Conservation (phyloP, 202 grass and related monocot genomes). For the Digitaria exilis region DNA sequence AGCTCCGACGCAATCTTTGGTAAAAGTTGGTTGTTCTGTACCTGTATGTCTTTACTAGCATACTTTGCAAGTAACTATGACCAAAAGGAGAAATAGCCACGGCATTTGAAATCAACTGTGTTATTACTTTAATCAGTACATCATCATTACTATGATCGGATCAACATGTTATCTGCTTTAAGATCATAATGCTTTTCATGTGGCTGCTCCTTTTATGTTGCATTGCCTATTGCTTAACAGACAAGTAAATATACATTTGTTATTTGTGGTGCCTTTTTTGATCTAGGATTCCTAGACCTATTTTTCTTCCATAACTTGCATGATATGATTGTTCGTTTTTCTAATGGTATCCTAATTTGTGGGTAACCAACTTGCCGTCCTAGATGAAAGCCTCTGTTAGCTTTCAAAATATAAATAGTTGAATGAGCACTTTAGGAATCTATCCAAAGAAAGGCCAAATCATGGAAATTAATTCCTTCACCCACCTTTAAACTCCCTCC, state of each 20-base stretch:
- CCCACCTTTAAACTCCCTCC: constrained; percentile 38
- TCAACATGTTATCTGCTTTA: constrained; percentile 35
- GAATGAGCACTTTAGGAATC: constrained; percentile 52
- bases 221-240: constrained; percentile 51
- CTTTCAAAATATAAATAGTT: constrained; percentile 59
- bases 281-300: constrained; percentile 37
- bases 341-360: constrained; percentile 34
- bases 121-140: constrained; percentile 42
- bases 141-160: constrained; percentile 42
- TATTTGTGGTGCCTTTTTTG: constrained; percentile 24
- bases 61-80: constrained; percentile 43
- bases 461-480: constrained; percentile 48
- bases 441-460: constrained; percentile 45
- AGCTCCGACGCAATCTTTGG: constrained; percentile 26
- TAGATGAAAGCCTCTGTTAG: constrained; percentile 33
- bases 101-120: constrained; percentile 21
- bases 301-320: constrained; percentile 30
- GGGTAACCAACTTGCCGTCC: constrained; percentile 30
- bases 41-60: constrained; percentile 37
- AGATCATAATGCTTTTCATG: constrained; percentile 32
- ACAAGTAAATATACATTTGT: constrained; percentile 33
- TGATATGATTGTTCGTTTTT: constrained; percentile 43
- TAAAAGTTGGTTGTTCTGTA: constrained; percentile 39
- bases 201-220: not conserved
- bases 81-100: constrained; percentile 35